phyloP scores from a whole-genome alignment of 2,329 filamentous ascomycete species.

The Monosporascus sp. region DNA sequence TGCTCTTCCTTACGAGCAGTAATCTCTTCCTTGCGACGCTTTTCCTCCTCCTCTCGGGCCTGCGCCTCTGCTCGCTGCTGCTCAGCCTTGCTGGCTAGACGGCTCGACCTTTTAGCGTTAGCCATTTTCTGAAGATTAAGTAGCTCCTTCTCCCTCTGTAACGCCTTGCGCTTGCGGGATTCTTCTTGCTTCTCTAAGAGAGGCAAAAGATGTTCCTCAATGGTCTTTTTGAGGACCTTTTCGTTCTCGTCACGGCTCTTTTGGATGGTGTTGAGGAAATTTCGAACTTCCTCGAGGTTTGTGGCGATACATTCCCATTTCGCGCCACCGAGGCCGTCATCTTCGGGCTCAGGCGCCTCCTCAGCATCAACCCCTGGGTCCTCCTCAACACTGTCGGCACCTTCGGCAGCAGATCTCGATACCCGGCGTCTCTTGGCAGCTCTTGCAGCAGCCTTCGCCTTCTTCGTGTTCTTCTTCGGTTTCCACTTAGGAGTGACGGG shows the following conservation, averaged over 20 bases:
- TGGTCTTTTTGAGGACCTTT: conserved; percentile 64
- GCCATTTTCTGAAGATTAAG: conserved; percentile 79
- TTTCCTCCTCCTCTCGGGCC: conserved; percentile 63
- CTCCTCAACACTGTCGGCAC: conserved; percentile 32
- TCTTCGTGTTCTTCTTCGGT: conserved; percentile 59
- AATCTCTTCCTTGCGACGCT: conserved; percentile 56
- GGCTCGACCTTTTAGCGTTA: conserved; percentile 88
- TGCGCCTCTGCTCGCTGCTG: conserved; percentile 70
- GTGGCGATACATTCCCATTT: conserved; percentile 91
- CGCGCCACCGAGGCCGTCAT: conserved; percentile 67
- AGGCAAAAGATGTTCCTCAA: conserved; percentile 75
- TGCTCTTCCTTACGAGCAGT: conserved; percentile 64
- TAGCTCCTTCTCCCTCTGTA: conserved; percentile 69
- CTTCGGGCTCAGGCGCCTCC: conserved; percentile 29
- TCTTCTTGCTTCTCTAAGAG: conserved; percentile 76
- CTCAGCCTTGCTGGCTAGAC: conserved; percentile 77
- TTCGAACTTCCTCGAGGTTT: conserved; percentile 69
- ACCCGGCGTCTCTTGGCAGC: conserved; percentile 68
- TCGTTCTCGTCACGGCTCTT: conserved; percentile 82
- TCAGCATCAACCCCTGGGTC: conserved; percentile 24
- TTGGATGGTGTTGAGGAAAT: conserved; percentile 64
- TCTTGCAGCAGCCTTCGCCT: conserved; percentile 56
- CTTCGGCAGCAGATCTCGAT: conserved; percentile 35
- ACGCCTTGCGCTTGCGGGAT: conserved; percentile 64
- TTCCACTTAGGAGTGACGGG: conserved; percentile 52